Percentiles rank a stretch among this genome's conserved stretches.
Conservation (phyloP, 306 rosid species). For the Aeschynomene evenia region DNA sequence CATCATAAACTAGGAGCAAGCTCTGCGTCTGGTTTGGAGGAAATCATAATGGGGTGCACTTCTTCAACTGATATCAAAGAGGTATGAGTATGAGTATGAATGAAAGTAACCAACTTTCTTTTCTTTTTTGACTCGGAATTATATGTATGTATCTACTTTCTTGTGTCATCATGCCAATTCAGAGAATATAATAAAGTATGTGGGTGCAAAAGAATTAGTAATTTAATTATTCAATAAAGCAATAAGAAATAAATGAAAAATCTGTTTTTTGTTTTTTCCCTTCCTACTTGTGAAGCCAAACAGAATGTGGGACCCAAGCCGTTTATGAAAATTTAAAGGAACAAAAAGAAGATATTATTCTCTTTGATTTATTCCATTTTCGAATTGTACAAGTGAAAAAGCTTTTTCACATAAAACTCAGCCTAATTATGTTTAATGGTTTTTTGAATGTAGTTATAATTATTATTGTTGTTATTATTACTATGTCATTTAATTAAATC, state of each 20-base stretch:
- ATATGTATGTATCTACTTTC: conserved; percentile 39
- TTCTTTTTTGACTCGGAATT: conserved; percentile 68
- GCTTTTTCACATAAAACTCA: background rate
- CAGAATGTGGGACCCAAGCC: conserved; percentile 27
- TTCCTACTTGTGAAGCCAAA: conserved; percentile 1
- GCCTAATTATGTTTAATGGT: background rate
- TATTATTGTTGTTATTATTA: background rate
- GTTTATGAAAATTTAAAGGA: conserved; percentile 26
- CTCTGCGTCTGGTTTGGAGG: conserved; percentile 95
- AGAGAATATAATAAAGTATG: conserved; percentile 18
- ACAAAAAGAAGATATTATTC: background rate
- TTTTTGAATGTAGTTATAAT: background rate
- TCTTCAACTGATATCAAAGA: conserved; percentile 80
- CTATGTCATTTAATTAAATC: no score
- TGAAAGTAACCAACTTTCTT: no score
- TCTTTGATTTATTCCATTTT: conserved; percentile 6
- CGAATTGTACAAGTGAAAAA: conserved; percentile 17
- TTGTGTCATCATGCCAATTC: conserved; percentile 37
- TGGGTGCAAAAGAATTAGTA: background rate
- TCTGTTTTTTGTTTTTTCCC: conserved; percentile 31
- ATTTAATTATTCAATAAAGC: no score
- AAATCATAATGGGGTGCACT: conserved; percentile 98
- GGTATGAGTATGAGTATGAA: no score
- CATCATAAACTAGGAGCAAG: conserved; percentile 83
- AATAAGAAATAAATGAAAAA: conserved; percentile 7